Conservation (phyloP, 805 yeast species). For the Nakazawaea wyomingensis region DNA sequence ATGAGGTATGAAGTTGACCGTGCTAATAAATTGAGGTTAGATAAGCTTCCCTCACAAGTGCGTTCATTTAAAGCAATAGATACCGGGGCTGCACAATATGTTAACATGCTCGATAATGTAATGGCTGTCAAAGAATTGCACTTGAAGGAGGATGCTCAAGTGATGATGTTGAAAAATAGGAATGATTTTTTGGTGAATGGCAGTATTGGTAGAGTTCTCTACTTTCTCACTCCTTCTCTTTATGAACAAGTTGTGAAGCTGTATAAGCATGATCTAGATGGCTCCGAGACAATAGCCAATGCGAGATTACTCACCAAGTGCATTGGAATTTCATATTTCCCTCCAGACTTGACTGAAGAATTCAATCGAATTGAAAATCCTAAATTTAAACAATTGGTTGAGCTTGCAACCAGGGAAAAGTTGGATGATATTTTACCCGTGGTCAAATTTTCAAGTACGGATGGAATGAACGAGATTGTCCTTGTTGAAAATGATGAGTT, state of each 20-base stretch:
- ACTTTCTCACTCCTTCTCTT: conserved; percentile 34
- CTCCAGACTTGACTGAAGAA: conserved; percentile 15
- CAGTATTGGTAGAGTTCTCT: conserved; percentile 71
- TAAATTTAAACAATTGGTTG: conserved; percentile 20
- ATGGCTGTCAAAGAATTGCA: conserved; percentile 65
- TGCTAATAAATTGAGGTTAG: conserved; percentile 58
- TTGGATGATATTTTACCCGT: conserved; percentile 33
- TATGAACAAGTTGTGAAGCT: conserved; percentile 21
- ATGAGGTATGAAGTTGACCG: conserved; percentile 79
- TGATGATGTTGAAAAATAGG: conserved; percentile 83
- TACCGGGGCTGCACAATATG: conserved; percentile 22
- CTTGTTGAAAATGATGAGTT: conserved; percentile 32
- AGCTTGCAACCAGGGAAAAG: conserved; percentile 21
- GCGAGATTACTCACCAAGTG: conserved; percentile 4
- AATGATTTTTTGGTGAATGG: conserved; percentile 85
- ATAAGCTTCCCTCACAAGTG: conserved; percentile 41
- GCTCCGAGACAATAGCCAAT: conserved; percentile 20
- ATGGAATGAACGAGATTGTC: conserved; percentile 25
- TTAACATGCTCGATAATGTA: conserved; percentile 42
- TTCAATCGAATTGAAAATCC: conserved; percentile 14
- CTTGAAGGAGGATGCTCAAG: conserved; percentile 85
- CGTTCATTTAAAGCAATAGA: conserved; percentile 43
- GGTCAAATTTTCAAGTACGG: conserved; percentile 37
- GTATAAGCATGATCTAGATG: conserved; percentile 23
- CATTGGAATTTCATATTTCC: conserved; percentile 15